Evolutionary conservation across 768 basidiomycete species (phyloP).

Genomic region (Boletus vinaceobasis): DNA sequence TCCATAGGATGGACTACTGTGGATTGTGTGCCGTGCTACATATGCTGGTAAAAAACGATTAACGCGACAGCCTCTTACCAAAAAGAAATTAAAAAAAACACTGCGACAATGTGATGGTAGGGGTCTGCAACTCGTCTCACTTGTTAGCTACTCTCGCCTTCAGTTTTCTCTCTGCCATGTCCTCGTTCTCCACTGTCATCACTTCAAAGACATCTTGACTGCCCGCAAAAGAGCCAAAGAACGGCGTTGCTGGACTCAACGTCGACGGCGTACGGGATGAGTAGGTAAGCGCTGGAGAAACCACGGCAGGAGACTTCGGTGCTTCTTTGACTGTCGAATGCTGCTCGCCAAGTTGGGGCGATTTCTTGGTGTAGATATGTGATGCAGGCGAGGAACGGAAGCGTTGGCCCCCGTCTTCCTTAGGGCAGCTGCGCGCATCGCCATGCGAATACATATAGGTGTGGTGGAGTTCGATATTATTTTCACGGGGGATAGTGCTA

Average conservation of each 20-base stretch:
- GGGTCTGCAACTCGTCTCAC: constrained; percentile 4
- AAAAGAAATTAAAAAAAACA: constrained; percentile 8
- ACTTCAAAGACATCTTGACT: constrained; percentile 32
- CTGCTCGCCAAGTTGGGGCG: constrained; percentile 13
- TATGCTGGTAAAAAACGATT: constrained; percentile 1
- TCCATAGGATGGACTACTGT: constrained; percentile 3
- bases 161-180: constrained; percentile 21
- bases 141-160: constrained; percentile 19
- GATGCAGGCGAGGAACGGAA: constrained; percentile 12
- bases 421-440: constrained; percentile 2
- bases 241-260: constrained; percentile 69
- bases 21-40: neutral
- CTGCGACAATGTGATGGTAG: neutral
- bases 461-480: constrained; percentile 13
- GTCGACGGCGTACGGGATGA: constrained; percentile 63
- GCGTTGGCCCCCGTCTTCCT: constrained; percentile 1
- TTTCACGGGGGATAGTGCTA: constrained; percentile 18
- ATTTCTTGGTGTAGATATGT: constrained; percentile 11
- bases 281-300: constrained; percentile 68
- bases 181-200: constrained; percentile 21
- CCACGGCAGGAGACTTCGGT: constrained; percentile 48
- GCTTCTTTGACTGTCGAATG: constrained; percentile 26
- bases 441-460: constrained; percentile 26
- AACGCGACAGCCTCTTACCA: constrained; percentile 8
- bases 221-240: constrained; percentile 55